Evolutionary conservation across 371 early-diverging fungal species (phyloP), one percentile per base, ranked within the genome.

Genomic region (Syncephalis plumigaleata): DNA sequence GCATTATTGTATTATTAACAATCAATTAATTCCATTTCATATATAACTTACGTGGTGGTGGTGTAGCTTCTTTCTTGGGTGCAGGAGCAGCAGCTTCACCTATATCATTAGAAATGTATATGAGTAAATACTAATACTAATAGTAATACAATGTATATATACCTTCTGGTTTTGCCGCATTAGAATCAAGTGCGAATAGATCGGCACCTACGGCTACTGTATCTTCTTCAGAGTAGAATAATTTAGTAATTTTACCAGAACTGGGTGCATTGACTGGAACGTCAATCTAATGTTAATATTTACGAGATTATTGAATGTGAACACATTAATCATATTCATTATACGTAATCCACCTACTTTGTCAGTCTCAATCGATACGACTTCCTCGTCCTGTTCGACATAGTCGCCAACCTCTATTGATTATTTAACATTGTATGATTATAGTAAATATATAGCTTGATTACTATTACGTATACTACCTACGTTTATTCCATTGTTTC

Each of bases 311-410:
- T 1, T 22, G 21, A 44, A 20, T 2, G 38, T 23, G 27, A 15
- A 42, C 2, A 37, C 42, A 52, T 45, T 39, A 23, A 40, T 21
- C 23, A 26, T 16, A 60, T 22, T 15, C 2, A 38, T 26, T 49
- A 27, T 13, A 8, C 24, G 38, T 20, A 16, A 22, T 31, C 39
- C 27, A 18, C 55, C 55, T 31, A 82, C 81, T 74, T 97, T 97
- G 74, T 97, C 97, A 46, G 97, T 97, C 63, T 97, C 95, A 46
- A 97, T 93, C 24, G 91, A 87, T 36, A 92, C 94, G 23, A 95
- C 77, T 59, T 82, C 87, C 56, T 97, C 95, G 57, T 97, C 97
- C 54, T 86, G 77, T 50, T 74, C 69, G 47, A 97, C 87, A 61
- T 73, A 91, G 50, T 94, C 94, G 57, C 97, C 97, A 43, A 91